Evolutionary conservation across 2,329 filamentous ascomycete species (phyloP).

Genomic region (Juglanconis oblonga): DNA sequence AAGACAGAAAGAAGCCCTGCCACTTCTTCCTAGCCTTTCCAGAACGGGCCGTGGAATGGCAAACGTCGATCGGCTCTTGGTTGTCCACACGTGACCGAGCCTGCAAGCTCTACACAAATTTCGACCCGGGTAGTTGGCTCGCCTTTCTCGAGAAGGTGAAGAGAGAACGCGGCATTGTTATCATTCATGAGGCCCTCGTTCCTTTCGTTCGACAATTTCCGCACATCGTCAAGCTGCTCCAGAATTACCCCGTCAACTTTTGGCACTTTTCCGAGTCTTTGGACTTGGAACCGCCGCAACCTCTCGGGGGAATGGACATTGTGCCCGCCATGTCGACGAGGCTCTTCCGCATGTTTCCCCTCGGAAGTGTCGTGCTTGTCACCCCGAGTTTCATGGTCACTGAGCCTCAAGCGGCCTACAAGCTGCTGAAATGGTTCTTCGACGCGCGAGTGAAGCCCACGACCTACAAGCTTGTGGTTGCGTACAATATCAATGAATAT

Average conservation of each 20-base stretch:
- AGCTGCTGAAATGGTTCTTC: slow-evolving; percentile 41
- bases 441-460: slow-evolving; percentile 20
- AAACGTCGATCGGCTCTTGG: slow-evolving; percentile 42
- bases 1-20: slow-evolving; percentile 18
- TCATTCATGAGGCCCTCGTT: slow-evolving; percentile 44
- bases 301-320: slow-evolving; percentile 23
- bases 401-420: slow-evolving; percentile 37
- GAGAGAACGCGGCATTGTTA: slow-evolving; percentile 30
- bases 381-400: slow-evolving; percentile 49
- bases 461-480: slow-evolving; percentile 32
- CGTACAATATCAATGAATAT: slow-evolving; percentile 33
- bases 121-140: slow-evolving; percentile 44
- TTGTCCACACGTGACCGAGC: slow-evolving; percentile 36
- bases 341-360: slow-evolving; percentile 39
- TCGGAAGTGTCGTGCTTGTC: slow-evolving; percentile 42
- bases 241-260: slow-evolving; percentile 28
- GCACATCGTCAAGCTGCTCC: slow-evolving; percentile 31
- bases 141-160: slow-evolving; percentile 34
- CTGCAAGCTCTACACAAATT: slow-evolving; percentile 41
- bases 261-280: slow-evolving; percentile 40
- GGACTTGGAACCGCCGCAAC: slow-evolving; percentile 26
- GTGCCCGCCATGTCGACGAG: background rate
- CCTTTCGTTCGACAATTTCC: slow-evolving; percentile 39
- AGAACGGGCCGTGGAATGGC: slow-evolving; percentile 29
- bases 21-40: slow-evolving; percentile 52